Conservation (phyloP, 345 rosid genomes). For the Mangifera indica region DNA sequence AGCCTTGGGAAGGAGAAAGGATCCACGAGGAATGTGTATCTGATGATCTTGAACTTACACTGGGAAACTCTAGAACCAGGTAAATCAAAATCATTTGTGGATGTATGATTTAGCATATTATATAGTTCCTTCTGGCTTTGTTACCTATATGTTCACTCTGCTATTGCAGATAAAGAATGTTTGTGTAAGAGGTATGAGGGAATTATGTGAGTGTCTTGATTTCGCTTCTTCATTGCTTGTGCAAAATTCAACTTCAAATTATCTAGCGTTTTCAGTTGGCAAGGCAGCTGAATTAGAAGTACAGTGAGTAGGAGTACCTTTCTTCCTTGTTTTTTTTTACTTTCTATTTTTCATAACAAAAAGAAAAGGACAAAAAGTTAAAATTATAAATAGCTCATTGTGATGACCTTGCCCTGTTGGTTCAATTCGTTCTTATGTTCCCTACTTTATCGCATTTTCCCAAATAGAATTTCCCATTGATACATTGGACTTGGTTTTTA, state of each 20-base stretch:
- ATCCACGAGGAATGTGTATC: conserved; percentile 89
- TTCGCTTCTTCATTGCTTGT: conserved; percentile 17
- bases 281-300: conserved; percentile 32
- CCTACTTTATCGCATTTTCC: background rate
- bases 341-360: background rate
- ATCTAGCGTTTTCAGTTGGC: conserved; percentile 25
- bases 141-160: background rate
- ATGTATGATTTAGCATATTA: background rate
- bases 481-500: conserved; percentile 19
- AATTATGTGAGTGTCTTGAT: conserved; percentile 12
- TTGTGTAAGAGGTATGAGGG: conserved; percentile 13
- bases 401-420: conserved; percentile 27
- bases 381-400: conserved; percentile 39
- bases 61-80: conserved; percentile 83
- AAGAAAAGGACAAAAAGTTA: conserved; percentile 17
- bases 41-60: conserved; percentile 96
- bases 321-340: background rate
- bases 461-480: conserved; percentile 16
- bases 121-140: background rate
- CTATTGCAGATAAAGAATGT: conserved; percentile 30
- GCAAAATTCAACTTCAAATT: conserved; percentile 22
- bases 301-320: conserved; percentile 39
- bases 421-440: conserved; percentile 27
- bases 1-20: conserved; percentile 99
- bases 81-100: conserved; percentile 14